Evolutionary conservation across 73 alveolate species (phyloP).

Genomic region (Stentor roeselii): DNA sequence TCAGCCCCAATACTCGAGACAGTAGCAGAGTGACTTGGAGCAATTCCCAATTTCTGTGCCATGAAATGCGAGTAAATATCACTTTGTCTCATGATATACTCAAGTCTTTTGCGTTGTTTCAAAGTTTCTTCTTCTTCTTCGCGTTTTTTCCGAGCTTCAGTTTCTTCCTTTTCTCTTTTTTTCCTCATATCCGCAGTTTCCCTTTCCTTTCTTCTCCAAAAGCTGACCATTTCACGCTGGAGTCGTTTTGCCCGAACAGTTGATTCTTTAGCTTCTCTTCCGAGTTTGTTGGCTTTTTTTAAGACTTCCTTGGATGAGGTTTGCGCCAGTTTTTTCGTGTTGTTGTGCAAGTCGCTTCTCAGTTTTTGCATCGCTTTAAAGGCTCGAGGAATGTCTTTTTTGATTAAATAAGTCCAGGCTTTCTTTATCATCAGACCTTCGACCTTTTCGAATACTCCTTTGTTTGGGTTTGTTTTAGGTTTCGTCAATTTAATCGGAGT

Average conservation of each 20-base stretch:
- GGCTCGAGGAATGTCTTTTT: constrained; percentile 84
- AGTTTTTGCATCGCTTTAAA: constrained; percentile 68
- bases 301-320: constrained; percentile 85
- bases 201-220: constrained; percentile 95
- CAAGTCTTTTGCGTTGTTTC: constrained; percentile 92
- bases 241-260: constrained; percentile 85
- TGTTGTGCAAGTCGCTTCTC: constrained; percentile 83
- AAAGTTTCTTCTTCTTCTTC: constrained; percentile 96
- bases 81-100: constrained; percentile 91
- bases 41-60: constrained; percentile 96
- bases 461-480: not conserved
- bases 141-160: constrained; percentile 87
- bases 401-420: constrained; percentile 72
- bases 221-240: constrained; percentile 85
- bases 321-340: constrained; percentile 77
- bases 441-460: constrained; percentile 9
- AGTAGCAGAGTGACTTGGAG: constrained; percentile 60
- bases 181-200: constrained; percentile 94
- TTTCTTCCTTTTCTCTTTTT: constrained; percentile 93
- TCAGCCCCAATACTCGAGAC: constrained; percentile 68
- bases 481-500: not conserved
- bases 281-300: constrained; percentile 83
- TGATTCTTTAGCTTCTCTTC: constrained; percentile 84
- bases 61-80: constrained; percentile 96
- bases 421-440: constrained; percentile 24